These are phyloP conservation scores for Tillandsia leiboldiana DNA, from an alignment of 176 grass and related monocot genomes.

Conservation along the genomic window DNA sequence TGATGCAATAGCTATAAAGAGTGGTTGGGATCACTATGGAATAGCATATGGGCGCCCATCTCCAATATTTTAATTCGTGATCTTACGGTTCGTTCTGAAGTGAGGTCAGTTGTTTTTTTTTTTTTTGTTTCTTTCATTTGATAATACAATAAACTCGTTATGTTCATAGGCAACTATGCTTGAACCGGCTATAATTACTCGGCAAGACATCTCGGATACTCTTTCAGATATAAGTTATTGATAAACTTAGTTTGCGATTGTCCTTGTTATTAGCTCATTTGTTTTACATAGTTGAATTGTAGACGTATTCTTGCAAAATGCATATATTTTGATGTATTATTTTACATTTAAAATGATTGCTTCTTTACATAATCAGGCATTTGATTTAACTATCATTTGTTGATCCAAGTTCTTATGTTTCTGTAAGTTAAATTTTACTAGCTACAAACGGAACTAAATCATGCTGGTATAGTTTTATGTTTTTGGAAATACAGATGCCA, in stretches of 20 bases:
- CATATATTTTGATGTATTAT: no score
- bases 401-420: no score
- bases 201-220: not conserved
- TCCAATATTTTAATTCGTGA: slow-evolving; percentile 73
- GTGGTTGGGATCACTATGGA: slow-evolving; percentile 95
- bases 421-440: no score
- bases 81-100: slow-evolving; percentile 54
- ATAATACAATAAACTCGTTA: not conserved
- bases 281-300: no score
- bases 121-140: not conserved
- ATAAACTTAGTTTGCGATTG: not conserved
- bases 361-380: no score
- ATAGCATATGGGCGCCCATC: slow-evolving; percentile 75
- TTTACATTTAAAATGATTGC: no score
- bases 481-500: no score
- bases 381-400: no score
- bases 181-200: not conserved
- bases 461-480: no score
- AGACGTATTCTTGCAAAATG: no score
- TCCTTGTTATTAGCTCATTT: no score
- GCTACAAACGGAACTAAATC: no score
- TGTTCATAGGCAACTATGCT: not conserved
- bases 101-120: slow-evolving; percentile 39
- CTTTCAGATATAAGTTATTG: not conserved
- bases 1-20: slow-evolving; percentile 90